Evolutionary conservation across 148 eudicot species (phyloP).

Genomic region (Linanthus parryae): DNA sequence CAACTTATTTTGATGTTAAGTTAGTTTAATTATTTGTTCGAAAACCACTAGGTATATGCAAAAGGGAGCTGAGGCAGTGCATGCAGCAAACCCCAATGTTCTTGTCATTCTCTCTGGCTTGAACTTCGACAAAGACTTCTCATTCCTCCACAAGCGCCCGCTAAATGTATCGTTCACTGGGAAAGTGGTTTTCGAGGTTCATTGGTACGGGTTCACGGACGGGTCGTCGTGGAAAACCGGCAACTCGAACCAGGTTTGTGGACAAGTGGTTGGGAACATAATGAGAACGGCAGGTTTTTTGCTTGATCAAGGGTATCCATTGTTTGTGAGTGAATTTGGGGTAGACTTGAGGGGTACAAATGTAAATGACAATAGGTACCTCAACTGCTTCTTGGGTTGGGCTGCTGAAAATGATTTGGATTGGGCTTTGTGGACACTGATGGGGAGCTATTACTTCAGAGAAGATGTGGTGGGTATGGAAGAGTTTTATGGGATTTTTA

Average conservation of each 20-base stretch:
- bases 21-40: too few species aligned
- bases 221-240: constrained; percentile 50
- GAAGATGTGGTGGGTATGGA: constrained; percentile 48
- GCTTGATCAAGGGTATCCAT: constrained; percentile 61
- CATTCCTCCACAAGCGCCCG: constrained; percentile 40
- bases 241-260: constrained; percentile 71
- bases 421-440: constrained; percentile 83
- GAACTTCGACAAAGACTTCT: constrained; percentile 55
- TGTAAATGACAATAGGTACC: constrained; percentile 70
- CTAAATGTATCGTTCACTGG: constrained; percentile 37
- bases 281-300: constrained; percentile 42
- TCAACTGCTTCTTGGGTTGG: constrained; percentile 68
- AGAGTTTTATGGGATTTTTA: constrained; percentile 60
- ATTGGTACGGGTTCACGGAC: constrained; percentile 67
- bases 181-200: constrained; percentile 70
- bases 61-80: constrained; percentile 86
- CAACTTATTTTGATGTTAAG: too few species aligned
- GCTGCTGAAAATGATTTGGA: constrained; percentile 74
- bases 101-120: constrained; percentile 77
- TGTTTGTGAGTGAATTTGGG: constrained; percentile 88
- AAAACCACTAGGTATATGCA: constrained; percentile 68
- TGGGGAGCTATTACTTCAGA: constrained; percentile 74
- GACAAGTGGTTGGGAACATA: constrained; percentile 21
- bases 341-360: constrained; percentile 55
- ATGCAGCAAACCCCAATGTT: constrained; percentile 66